Base-by-base conservation (phyloP, 1,139 yeast genomes). In the Taphrina confusa region DNA sequence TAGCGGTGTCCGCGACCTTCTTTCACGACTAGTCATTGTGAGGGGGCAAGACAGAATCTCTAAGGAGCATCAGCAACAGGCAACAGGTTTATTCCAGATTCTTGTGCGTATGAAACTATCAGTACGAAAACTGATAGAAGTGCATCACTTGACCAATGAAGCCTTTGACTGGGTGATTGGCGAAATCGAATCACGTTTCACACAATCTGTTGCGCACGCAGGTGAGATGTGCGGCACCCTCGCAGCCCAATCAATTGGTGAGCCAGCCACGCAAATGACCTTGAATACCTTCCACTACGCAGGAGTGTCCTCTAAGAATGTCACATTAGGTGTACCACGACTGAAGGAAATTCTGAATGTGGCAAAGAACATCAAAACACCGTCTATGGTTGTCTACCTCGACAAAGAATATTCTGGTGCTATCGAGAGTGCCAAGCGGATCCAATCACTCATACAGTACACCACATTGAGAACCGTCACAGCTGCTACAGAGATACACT, bases 151-250 rank as follows among this genome's bases (percentile, higher is more conserved):
- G 69, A 89, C 84, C 69, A 83, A 83, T 68, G 83, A 83, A 62
- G 94, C 98, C 0, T 92, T 92, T 71, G 92, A 90, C 67, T 94
- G 98, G 98, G 95, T 89, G 46, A 69, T 90, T 65, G 97, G 96
- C 70, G 96, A 92, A 72, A 81, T 94, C 68, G 96, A 90, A 71
- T 82, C 92, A 25, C 97, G 91, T 73, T 94, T 91, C 76, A 91
- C 88, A 67, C 87, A 87, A 74, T 85, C 97, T 2, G 78, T 90
- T 70, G 98, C 91, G 55, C 94, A 94, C 67, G 97, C 99, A 9
- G 99, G 99, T 79, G 98, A 92, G 74, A 92, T 92, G 98, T 98
- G 94, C 63, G 99, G 99, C 78, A 97, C 92, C 61, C 82, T 92
- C 71, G 99, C 98, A 61, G 98, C 99, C 1, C 99, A 92, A 78